These are phyloP conservation scores for Phoma sp. DNA, from an alignment of 2,329 filamentous ascomycete genomes.

Conservation along the genomic window DNA sequence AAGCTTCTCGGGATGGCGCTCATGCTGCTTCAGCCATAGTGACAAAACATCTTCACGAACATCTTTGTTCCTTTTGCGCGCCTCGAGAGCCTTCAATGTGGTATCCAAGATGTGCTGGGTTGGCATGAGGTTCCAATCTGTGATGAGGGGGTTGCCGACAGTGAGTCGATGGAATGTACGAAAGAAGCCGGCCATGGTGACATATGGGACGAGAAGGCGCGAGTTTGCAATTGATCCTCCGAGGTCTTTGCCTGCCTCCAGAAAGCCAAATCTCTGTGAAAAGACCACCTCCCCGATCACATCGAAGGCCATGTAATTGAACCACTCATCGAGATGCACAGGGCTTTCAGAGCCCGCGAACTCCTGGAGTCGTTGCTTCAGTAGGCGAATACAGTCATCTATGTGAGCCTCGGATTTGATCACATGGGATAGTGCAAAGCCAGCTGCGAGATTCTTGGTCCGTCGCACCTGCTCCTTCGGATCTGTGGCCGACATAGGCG, in stretches of 20 bases:
- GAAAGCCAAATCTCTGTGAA: conserved; percentile 38
- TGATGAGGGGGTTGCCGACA: conserved; percentile 37
- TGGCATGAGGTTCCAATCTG: conserved; percentile 43
- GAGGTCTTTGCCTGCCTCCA: conserved; percentile 39
- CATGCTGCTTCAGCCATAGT: conserved; percentile 44
- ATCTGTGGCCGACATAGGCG: conserved; percentile 49
- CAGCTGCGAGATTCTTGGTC: conserved; percentile 20
- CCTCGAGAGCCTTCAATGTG: conserved; percentile 37
- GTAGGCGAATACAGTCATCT: conserved; percentile 26
- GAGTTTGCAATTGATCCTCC: conserved; percentile 46
- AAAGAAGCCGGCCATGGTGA: conserved; percentile 36
- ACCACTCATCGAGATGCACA: conserved; percentile 45
- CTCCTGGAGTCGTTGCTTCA: conserved; percentile 23
- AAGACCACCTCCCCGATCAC: conserved; percentile 48
- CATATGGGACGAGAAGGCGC: conserved; percentile 1
- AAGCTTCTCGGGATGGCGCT: conserved; percentile 43
- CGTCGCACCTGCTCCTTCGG: conserved; percentile 41
- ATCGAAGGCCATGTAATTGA: conserved; percentile 47
- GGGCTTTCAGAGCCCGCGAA: conserved; percentile 30
- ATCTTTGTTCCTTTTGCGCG: conserved; percentile 41
- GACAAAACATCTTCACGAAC: conserved; percentile 46
- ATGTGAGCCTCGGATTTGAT: conserved; percentile 16
- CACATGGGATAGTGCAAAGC: conserved; percentile 36
- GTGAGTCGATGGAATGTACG: conserved; percentile 27
- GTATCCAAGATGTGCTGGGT: conserved; percentile 50